A percentile compares a stretch with the other conserved stretches of the same genome.
These are phyloP conservation scores for Pichia californica DNA, from an alignment of 805 yeast genomes.

Conservation along the genomic window DNA sequence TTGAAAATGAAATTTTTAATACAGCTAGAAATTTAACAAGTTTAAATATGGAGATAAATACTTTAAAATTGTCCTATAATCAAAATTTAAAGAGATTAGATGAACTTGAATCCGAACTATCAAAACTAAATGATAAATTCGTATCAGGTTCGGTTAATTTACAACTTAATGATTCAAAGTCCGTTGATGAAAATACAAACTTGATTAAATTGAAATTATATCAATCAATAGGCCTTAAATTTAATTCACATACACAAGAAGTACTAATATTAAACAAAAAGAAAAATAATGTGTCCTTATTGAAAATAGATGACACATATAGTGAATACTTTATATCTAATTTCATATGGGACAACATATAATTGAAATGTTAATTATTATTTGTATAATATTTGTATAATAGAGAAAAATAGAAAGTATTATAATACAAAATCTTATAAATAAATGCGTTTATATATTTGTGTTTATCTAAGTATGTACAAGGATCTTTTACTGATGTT, in stretches of 20 bases:
- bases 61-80: slow-evolving; percentile 32
- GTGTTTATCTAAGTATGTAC: too few species aligned
- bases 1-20: slow-evolving; percentile 42
- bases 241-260: slow-evolving; percentile 35
- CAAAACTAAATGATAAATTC: slow-evolving; percentile 13
- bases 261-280: slow-evolving; percentile 44
- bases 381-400: too few species aligned
- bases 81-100: slow-evolving; percentile 33
- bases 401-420: too few species aligned
- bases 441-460: too few species aligned
- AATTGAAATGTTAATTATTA: too few species aligned
- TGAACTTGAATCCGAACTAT: slow-evolving; percentile 26
- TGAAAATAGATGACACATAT: slow-evolving; percentile 46
- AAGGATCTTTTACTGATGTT: too few species aligned
- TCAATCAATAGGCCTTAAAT: slow-evolving; percentile 52
- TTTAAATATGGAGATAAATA: slow-evolving; percentile 39
- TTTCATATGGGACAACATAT: slow-evolving; percentile 68
- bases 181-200: slow-evolving; percentile 24
- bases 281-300: slow-evolving; percentile 40
- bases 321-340: slow-evolving; percentile 68
- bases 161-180: background rate
- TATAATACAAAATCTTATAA: too few species aligned
- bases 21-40: slow-evolving; percentile 49
- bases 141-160: slow-evolving; percentile 18
- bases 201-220: slow-evolving; percentile 52